Percentiles rank a stretch among this genome's conserved stretches.
Evolutionary conservation across 31 red algal genomes (phyloP).

Genomic region (Asparagopsis taxiformis): DNA sequence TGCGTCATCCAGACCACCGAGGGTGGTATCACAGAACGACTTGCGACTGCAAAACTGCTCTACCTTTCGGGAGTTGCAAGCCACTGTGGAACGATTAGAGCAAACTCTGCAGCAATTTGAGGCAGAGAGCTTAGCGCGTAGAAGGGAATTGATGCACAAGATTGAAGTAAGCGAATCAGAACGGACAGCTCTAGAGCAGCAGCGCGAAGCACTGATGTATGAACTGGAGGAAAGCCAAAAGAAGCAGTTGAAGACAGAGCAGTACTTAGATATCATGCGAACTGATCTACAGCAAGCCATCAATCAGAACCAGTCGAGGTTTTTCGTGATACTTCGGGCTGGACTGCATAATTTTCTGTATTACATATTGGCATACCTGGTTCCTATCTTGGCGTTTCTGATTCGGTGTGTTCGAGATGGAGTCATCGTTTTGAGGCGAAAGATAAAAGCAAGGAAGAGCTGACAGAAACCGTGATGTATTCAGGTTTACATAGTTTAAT

Average conservation of each 20-base stretch:
- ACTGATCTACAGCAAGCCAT: slow-evolving; percentile 16
- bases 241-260: slow-evolving; percentile 19
- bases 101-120: neutral
- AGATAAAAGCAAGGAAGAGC: too few species aligned
- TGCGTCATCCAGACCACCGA: neutral
- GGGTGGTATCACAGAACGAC: neutral
- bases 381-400: slow-evolving; percentile 34
- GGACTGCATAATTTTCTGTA: slow-evolving; percentile 19
- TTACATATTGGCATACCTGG: slow-evolving; percentile 29
- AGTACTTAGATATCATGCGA: slow-evolving; percentile 38
- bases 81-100: neutral
- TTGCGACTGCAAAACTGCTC: neutral
- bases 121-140: neutral
- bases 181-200: slow-evolving; percentile 8
- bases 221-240: slow-evolving; percentile 38
- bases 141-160: slow-evolving; percentile 11
- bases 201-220: slow-evolving; percentile 11
- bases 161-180: neutral
- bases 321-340: neutral
- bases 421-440: neutral
- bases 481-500: too few species aligned
- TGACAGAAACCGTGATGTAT: too few species aligned
- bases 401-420: slow-evolving; percentile 28
- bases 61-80: neutral
- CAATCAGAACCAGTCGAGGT: slow-evolving; percentile 1